These are phyloP conservation scores for Irpex sp. DNA, from an alignment of 1,284 basidiomycete species.

Conservation along the genomic window DNA sequence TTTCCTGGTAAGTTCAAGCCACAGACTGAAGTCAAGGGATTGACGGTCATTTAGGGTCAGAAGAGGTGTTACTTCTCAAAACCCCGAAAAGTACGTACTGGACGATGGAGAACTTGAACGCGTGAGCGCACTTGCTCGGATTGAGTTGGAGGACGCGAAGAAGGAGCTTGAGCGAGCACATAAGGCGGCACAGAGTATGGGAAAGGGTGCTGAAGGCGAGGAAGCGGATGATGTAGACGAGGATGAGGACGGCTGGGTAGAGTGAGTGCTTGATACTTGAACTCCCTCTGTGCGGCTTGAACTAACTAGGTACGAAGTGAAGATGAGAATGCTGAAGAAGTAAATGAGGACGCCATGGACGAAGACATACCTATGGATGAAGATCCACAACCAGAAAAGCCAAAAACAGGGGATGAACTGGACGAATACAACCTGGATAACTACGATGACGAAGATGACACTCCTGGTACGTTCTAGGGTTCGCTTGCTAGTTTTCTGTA, in stretches of 20 bases:
- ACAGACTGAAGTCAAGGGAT: not conserved
- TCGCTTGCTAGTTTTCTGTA: not conserved
- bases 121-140: constrained; percentile 84
- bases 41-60: constrained; percentile 66
- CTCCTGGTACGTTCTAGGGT: constrained; percentile 43
- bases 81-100: constrained; percentile 88
- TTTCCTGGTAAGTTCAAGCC: constrained; percentile 36
- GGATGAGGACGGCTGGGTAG: constrained; percentile 65
- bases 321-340: constrained; percentile 40
- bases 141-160: constrained; percentile 86
- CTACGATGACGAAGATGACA: constrained; percentile 84
- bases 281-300: constrained; percentile 17
- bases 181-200: constrained; percentile 74
- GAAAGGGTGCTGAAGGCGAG: constrained; percentile 60
- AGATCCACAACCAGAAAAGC: constrained; percentile 24
- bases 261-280: constrained; percentile 55
- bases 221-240: constrained; percentile 47
- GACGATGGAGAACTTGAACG: constrained; percentile 91
- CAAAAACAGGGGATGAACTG: constrained; percentile 68
- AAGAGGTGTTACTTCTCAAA: constrained; percentile 71
- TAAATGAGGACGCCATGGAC: constrained; percentile 59
- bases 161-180: constrained; percentile 83
- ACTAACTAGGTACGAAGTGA: constrained; percentile 32
- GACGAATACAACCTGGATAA: constrained; percentile 90
- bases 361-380: constrained; percentile 47